A percentile compares a stretch with the other conserved stretches of the same genome.
phyloP scores from a whole-genome alignment of 768 basidiomycete genomes.

The Leccinum truebloodii region DNA sequence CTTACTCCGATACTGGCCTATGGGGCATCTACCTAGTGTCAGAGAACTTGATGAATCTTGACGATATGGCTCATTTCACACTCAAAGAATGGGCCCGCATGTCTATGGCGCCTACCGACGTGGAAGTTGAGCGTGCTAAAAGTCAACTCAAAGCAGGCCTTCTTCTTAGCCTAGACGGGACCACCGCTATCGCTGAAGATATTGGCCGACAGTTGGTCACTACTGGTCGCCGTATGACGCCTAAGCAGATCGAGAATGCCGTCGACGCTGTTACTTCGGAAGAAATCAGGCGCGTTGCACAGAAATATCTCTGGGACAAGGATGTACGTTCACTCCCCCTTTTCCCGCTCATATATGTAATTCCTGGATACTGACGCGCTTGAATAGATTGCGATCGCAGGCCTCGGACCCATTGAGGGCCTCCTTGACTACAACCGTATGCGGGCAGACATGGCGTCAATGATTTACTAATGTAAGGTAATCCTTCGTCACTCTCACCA shows the following conservation, averaged over 20 bases:
- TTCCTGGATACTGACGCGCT: constrained; percentile 7
- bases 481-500: background rate
- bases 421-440: constrained; percentile 93
- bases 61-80: constrained; percentile 93
- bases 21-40: constrained; percentile 98
- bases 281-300: constrained; percentile 92
- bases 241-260: constrained; percentile 90
- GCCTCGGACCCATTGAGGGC: constrained; percentile 88
- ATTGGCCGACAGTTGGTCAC: constrained; percentile 98
- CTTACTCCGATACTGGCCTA: constrained; percentile 97
- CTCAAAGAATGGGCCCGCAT: constrained; percentile 95
- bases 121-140: constrained; percentile 96
- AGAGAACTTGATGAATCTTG: constrained; percentile 92
- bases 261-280: constrained; percentile 86
- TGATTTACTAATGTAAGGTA: constrained; percentile 55
- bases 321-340: constrained; percentile 56
- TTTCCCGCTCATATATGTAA: constrained; percentile 14
- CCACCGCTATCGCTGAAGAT: constrained; percentile 95
- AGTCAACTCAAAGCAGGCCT: constrained; percentile 96
- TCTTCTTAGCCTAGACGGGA: constrained; percentile 87
- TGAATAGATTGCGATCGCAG: constrained; percentile 77
- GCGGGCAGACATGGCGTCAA: constrained; percentile 78
- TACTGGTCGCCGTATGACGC: constrained; percentile 85
- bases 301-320: constrained; percentile 97
- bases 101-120: constrained; percentile 79